Evolutionary conservation across 2,329 filamentous ascomycete species (phyloP).

Genomic region (Didymella keratinophila): DNA sequence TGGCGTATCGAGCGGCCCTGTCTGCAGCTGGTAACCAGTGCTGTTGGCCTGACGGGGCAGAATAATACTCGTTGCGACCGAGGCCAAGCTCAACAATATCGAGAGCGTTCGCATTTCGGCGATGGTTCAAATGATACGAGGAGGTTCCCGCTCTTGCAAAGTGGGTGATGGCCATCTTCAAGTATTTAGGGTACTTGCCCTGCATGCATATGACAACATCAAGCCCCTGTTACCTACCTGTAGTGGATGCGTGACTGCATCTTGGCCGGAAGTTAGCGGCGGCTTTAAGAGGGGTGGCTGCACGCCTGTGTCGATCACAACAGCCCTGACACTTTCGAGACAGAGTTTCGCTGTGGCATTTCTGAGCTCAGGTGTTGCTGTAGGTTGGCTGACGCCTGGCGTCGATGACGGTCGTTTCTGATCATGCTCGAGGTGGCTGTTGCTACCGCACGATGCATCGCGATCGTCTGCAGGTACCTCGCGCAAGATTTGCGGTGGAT

Average conservation of each 20-base stretch:
- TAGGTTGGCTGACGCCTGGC: constrained; percentile 23
- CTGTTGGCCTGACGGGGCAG: constrained; percentile 37
- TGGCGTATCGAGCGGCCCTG: constrained; percentile 49
- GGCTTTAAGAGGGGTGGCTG: constrained; percentile 36
- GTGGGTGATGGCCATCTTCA: neutral
- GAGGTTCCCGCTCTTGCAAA: neutral
- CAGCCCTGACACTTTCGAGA: constrained; percentile 15
- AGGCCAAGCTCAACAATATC: constrained; percentile 4
- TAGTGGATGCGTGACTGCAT: constrained; percentile 31
- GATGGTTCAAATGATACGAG: too few relatives aligned
- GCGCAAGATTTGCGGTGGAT: neutral
- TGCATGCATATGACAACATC: constrained; percentile 25
- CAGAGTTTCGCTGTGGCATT: constrained; percentile 6
- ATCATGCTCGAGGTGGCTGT: neutral
- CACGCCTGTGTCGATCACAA: constrained; percentile 35
- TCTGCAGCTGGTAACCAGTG: constrained; percentile 41
- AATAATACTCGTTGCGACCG: neutral
- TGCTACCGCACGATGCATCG: neutral
- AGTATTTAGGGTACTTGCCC: constrained; percentile 33
- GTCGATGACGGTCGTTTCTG: neutral
- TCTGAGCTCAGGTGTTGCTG: constrained; percentile 14
- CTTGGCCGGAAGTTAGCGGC: constrained; percentile 36
- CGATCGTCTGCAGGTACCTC: neutral
- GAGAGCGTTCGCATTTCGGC: constrained; percentile 6
- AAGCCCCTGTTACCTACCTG: constrained; percentile 23